Evolutionary conservation across 2,329 filamentous ascomycete genomes (phyloP), one percentile per base, ranked within the genome.

Genomic region (Penicillium olsonii): DNA sequence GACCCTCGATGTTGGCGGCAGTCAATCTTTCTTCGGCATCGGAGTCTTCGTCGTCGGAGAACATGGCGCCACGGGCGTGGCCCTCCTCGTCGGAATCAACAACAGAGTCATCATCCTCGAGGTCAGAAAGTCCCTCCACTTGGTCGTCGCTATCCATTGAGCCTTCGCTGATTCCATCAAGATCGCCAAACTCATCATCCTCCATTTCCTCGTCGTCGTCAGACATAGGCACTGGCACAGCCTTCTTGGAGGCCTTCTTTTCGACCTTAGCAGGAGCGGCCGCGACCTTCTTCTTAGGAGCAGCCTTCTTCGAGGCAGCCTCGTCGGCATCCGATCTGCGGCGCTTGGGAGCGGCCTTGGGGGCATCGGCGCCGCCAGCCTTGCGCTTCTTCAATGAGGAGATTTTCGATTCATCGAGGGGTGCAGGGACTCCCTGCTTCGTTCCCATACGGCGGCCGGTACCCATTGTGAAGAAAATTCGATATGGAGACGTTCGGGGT

Each of bases 31-130:
- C 92, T 73, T 96, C 90, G 5, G 84, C 87, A 62, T 95, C 90
- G 1, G 88, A 92, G 57, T 92, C 89, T 61, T 95, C 91, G 65
- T 97, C 92, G 57, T 97, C 94, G 0, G 94, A 97, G 78, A 95
- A 99, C 78, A 96, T 90, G 57, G 86, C 83, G 63, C 80, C 80
- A 68, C 72, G 79, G 67, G 70, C 72, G 45, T 75, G 75, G 19
- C 71, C 71, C 24, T 84, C 83, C 37, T 84, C 80, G 56, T 92
- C 88, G 11, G 88, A 92, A 67, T 92, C 88, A 62, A 84, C 81
- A 40, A 85, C 82, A 0, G 75, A 78, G 51, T 75, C 70, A 33
- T 74, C 73, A 17, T 73, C 68, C 65, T 87, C 87, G 55, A 87
- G 79, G 60, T 85, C 82, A 12, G 70, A 75, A 15, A 62, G 42